These are phyloP conservation scores for Salix arbutifolia DNA, from an alignment of 345 rosid species.

Conservation along the genomic window DNA sequence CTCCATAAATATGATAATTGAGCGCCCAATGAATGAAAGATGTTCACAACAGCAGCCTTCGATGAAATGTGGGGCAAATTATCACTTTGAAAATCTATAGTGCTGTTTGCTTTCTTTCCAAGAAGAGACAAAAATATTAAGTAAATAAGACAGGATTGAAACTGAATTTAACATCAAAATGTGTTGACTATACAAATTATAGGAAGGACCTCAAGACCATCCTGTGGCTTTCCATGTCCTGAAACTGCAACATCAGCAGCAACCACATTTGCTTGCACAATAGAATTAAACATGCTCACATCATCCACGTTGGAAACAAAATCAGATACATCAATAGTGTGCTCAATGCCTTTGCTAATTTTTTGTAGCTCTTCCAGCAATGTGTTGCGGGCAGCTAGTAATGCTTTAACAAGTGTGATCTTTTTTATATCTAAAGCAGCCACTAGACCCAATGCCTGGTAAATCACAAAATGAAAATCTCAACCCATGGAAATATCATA, in stretches of 20 bases:
- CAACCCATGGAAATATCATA: conserved; percentile 10
- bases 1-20: conserved; percentile 74
- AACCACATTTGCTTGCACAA: conserved; percentile 35
- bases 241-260: conserved; percentile 35
- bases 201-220: conserved; percentile 74
- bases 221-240: conserved; percentile 59
- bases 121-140: conserved; percentile 20
- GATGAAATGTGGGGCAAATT: conserved; percentile 41
- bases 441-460: conserved; percentile 46
- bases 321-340: conserved; percentile 50
- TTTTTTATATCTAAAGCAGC: conserved; percentile 44
- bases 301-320: conserved; percentile 48
- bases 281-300: conserved; percentile 34
- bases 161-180: conserved; percentile 10
- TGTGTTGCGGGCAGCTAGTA: conserved; percentile 58
- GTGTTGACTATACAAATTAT: conserved; percentile 23
- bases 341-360: conserved; percentile 56
- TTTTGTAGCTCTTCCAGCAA: conserved; percentile 60
- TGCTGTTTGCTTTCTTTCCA: conserved; percentile 47
- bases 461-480: conserved; percentile 26
- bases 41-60: conserved; percentile 43
- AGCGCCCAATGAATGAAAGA: conserved; percentile 55
- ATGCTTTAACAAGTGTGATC: conserved; percentile 55
- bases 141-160: conserved; percentile 10
- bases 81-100: conserved; percentile 37